phyloP scores from a whole-genome alignment of 768 basidiomycete species.

The Termitomyces sp. region DNA sequence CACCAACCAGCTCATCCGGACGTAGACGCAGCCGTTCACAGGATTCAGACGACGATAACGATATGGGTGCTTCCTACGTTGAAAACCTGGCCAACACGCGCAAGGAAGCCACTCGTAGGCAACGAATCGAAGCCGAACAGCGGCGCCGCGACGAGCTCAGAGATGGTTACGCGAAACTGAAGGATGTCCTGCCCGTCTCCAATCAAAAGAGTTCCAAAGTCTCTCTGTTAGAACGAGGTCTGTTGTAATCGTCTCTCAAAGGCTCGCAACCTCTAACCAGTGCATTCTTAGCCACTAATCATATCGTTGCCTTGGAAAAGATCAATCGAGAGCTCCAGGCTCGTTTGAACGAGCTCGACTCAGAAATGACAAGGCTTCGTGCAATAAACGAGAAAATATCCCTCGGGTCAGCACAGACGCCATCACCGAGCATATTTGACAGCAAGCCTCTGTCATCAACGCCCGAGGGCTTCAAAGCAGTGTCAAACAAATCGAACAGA shows the following conservation, averaged over 20 bases:
- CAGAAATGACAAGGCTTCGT: conserved; percentile 66
- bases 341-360: conserved; percentile 60
- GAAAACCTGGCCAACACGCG: conserved; percentile 73
- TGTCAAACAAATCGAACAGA: conserved; percentile 48
- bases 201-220: conserved; percentile 93
- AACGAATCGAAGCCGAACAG: conserved; percentile 89
- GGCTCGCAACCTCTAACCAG: conserved; percentile 7
- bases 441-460: conserved; percentile 62
- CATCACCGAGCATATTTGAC: conserved; percentile 48
- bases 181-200: conserved; percentile 80
- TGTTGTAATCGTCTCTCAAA: conserved; percentile 18
- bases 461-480: conserved; percentile 42
- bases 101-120: conserved; percentile 80
- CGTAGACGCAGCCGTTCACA: conserved; percentile 67
- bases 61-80: conserved; percentile 61
- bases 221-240: conserved; percentile 83
- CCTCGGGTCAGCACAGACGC: conserved; percentile 51
- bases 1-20: conserved; percentile 69
- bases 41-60: conserved; percentile 73
- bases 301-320: conserved; percentile 70
- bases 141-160: conserved; percentile 83
- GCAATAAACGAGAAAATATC: conserved; percentile 82
- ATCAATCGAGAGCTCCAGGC: conserved; percentile 66
- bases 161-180: conserved; percentile 85
- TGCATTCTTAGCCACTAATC: conserved; percentile 58